phyloP scores from a whole-genome alignment of 495 filamentous ascomycete genomes.

The Lasiosphaeriaceae sp. region DNA sequence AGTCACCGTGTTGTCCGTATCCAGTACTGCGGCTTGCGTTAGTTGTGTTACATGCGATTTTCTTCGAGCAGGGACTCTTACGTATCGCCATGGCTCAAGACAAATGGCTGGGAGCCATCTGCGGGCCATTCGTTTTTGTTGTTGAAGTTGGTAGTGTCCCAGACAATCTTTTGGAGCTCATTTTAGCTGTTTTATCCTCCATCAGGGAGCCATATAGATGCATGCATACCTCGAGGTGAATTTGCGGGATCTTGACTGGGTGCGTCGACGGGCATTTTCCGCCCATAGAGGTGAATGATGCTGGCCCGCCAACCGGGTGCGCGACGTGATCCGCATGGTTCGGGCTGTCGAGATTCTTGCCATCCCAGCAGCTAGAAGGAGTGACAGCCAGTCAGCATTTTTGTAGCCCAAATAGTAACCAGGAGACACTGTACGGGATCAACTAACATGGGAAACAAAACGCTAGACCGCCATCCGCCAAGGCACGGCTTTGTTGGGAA shows the following conservation, averaged over 20 bases:
- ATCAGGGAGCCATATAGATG: background rate
- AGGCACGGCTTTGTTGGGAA: slow-evolving; percentile 37
- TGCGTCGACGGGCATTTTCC: slow-evolving; percentile 21
- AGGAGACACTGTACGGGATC: too few relatives aligned
- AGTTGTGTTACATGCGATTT: background rate
- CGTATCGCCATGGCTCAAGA: slow-evolving; percentile 41
- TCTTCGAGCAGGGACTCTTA: slow-evolving; percentile 18
- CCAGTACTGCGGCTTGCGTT: slow-evolving; percentile 25
- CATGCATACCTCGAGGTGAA: slow-evolving; percentile 15
- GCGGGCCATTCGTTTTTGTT: slow-evolving; percentile 34
- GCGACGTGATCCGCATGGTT: slow-evolving; percentile 47
- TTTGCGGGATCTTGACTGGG: slow-evolving; percentile 24
- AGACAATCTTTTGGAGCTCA: background rate
- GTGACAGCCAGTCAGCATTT: too few relatives aligned
- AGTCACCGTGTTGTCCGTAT: slow-evolving; percentile 45
- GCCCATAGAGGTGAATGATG: slow-evolving; percentile 8
- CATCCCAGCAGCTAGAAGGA: slow-evolving; percentile 47
- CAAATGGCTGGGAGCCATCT: slow-evolving; percentile 41
- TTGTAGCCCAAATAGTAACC: too few relatives aligned
- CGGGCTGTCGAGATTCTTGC: slow-evolving; percentile 48
- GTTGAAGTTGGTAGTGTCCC: slow-evolving; percentile 31
- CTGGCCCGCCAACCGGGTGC: slow-evolving; percentile 21
- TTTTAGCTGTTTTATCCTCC: background rate
- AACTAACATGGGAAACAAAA: slow-evolving; percentile 47
- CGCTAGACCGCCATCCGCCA: slow-evolving; percentile 46